Conservation (phyloP, 2,329 filamentous ascomycete species). For the Fusarium staphyleae region DNA sequence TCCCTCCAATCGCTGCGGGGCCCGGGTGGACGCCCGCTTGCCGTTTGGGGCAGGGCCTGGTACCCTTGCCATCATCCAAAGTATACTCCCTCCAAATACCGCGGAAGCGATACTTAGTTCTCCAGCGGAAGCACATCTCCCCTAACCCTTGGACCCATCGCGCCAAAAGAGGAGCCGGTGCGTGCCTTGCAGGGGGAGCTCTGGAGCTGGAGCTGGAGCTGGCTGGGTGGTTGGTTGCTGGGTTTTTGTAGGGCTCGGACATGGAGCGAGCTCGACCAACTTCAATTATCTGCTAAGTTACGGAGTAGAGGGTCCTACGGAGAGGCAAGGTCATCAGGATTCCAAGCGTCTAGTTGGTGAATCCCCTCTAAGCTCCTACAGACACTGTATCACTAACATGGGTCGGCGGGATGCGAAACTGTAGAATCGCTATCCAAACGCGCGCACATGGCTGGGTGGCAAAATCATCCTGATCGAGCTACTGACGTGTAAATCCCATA, state of each 20-base stretch:
- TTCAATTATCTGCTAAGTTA: too few relatives aligned
- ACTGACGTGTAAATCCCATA: constrained; percentile 23
- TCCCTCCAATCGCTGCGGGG: constrained; percentile 32
- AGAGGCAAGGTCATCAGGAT: constrained; percentile 4
- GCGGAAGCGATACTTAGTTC: background rate
- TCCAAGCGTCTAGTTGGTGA: background rate
- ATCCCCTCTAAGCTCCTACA: too few relatives aligned
- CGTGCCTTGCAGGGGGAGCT: constrained; percentile 35
- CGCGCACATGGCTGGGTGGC: constrained; percentile 15
- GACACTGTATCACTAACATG: background rate
- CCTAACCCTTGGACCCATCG: constrained; percentile 22
- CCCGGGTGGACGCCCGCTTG: constrained; percentile 7
- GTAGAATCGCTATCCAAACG: background rate
- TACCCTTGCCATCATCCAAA: constrained; percentile 1
- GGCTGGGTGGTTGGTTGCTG: constrained; percentile 13
- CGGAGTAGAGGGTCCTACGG: too few relatives aligned
- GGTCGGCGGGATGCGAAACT: background rate
- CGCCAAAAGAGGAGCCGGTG: constrained; percentile 21
- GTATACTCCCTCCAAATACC: constrained; percentile 1
- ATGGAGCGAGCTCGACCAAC: background rate
- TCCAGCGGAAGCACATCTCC: constrained; percentile 19
- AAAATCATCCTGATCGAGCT: constrained; percentile 16
- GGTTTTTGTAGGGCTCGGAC: constrained; percentile 7
- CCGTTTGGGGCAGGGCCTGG: constrained; percentile 18
- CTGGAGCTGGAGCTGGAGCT: constrained; percentile 6